Evolutionary conservation across 106 monocot species (phyloP).

Genomic region (Iris macrosiphon): DNA sequence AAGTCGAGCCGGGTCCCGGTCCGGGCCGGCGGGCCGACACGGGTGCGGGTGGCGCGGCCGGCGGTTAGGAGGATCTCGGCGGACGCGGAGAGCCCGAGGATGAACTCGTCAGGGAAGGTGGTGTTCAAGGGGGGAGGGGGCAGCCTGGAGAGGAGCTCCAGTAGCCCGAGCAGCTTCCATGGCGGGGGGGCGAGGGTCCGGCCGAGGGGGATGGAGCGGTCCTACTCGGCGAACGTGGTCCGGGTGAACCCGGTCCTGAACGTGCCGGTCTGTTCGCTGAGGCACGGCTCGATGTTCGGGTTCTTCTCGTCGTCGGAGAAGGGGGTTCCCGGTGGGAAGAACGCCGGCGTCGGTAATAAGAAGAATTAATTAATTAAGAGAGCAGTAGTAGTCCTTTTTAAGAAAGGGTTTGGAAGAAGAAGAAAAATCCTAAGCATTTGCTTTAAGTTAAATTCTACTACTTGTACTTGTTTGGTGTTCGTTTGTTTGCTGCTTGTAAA

Average conservation of each 20-base stretch:
- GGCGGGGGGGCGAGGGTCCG: slow-evolving; percentile 18
- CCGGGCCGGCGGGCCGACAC: neutral
- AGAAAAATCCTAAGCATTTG: too few relatives aligned
- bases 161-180: slow-evolving; percentile 33
- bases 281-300: slow-evolving; percentile 27
- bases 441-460: too few relatives aligned
- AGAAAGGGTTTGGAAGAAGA: too few relatives aligned
- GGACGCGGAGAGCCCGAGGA: slow-evolving; percentile 71
- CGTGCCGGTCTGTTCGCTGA: slow-evolving; percentile 40
- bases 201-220: slow-evolving; percentile 34
- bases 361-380: too few relatives aligned
- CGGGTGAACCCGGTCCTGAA: slow-evolving; percentile 50
- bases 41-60: neutral
- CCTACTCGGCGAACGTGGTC: slow-evolving; percentile 43
- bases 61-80: slow-evolving; percentile 20
- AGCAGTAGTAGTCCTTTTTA: too few relatives aligned
- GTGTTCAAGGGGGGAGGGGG: slow-evolving; percentile 69
- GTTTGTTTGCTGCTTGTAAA: too few relatives aligned
- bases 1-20: slow-evolving; percentile 9
- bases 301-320: slow-evolving; percentile 34
- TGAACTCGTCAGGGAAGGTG: slow-evolving; percentile 76
- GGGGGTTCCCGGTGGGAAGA: slow-evolving; percentile 3
- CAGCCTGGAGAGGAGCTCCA: slow-evolving; percentile 74
- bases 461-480: too few relatives aligned
- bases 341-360: too few relatives aligned